Evolutionary conservation across 345 rosid species (phyloP), one percentile per base, ranked within the genome.

Genomic region (rapeseed (Brassica napus)): DNA sequence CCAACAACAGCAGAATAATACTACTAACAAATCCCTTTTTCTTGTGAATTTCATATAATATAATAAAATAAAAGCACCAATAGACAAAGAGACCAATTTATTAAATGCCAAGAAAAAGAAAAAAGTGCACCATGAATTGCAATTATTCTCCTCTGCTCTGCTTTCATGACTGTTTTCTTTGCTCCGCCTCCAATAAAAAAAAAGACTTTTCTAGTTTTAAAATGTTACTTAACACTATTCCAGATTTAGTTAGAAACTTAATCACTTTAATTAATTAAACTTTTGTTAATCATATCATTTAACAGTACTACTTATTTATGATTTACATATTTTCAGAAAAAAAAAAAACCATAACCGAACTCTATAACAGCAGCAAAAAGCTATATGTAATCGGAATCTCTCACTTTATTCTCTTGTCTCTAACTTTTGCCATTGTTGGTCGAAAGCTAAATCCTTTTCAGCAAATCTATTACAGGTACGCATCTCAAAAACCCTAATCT

Each of bases 401-500:
- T 54, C 24, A 5, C 57, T n/a, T n/a, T 52, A 6, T 54, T 16
- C 5, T 30, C 66, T 2, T 78, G 69, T 79, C 79, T 78, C 68
- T 15, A 37, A 32, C 69, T 71, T 70, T 52, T 68, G 82, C 80
- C 83, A 77, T 77, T 76, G 52, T 79, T 65, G 75, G 66, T 77
- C 8, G 77, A 44, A 83, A 80, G 74, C 82, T 78, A 23, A 23
- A 57, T 72, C 78, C 61, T 69, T 69, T 69, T 69, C 23, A n/a
- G 8, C 72, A 69, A 47, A 49, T 49, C 60, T 69, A 69, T 67
- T 26, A 82, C 76, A 74, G 87, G 87, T 87, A 78, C 71, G 57
- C 57, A 75, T 35, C 73, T 68, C 77, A 70, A 70, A 80, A 85
- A 63, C 84, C 86, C 87, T 83, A 76, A 80, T 1, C 69, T 71